A percentile compares a stretch with the other conserved stretches of the same genome.
Evolutionary conservation across 257 asterid genomes (phyloP).

Genomic region (Salvia splendens): DNA sequence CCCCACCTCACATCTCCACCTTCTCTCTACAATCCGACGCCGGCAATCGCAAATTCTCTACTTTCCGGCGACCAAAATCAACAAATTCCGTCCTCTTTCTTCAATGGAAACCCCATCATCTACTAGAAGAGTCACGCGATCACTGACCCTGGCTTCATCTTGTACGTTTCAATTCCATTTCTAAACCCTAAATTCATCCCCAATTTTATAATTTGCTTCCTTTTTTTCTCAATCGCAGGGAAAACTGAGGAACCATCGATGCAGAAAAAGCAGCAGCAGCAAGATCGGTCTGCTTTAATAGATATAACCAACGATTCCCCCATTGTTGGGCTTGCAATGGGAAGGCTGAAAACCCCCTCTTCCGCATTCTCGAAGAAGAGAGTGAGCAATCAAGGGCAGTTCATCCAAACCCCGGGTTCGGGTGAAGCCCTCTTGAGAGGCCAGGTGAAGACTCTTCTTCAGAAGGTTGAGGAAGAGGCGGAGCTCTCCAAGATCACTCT

Average conservation of each 20-base stretch:
- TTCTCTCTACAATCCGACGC: not conserved
- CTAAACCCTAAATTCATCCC: not conserved
- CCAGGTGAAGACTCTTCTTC: conserved; percentile 84
- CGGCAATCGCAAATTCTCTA: conserved; percentile 10
- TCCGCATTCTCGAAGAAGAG: conserved; percentile 73
- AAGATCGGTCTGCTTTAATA: conserved; percentile 68
- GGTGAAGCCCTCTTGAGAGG: conserved; percentile 94
- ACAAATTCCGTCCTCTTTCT: not conserved
- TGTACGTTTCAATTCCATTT: conserved; percentile 28
- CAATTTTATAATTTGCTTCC: not conserved
- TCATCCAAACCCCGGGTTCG: conserved; percentile 65
- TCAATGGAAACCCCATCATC: conserved; percentile 86
- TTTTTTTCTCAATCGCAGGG: conserved; percentile 37
- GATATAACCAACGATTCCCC: conserved; percentile 97
- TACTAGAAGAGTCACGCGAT: conserved; percentile 74
- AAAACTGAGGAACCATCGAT: conserved; percentile 59
- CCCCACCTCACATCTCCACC: conserved; percentile 23
- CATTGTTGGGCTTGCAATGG: conserved; percentile 88
- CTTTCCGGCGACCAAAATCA: conserved; percentile 20
- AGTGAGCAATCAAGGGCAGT: conserved; percentile 22
- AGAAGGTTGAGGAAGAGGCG: conserved; percentile 91
- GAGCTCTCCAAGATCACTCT: conserved; percentile 32
- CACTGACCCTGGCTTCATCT: conserved; percentile 56
- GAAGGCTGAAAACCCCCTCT: conserved; percentile 72
- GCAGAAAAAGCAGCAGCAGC: conserved; percentile 38